Conservation (phyloP, 75 land plant genomes). For the Sequoiadendron giganteum region DNA sequence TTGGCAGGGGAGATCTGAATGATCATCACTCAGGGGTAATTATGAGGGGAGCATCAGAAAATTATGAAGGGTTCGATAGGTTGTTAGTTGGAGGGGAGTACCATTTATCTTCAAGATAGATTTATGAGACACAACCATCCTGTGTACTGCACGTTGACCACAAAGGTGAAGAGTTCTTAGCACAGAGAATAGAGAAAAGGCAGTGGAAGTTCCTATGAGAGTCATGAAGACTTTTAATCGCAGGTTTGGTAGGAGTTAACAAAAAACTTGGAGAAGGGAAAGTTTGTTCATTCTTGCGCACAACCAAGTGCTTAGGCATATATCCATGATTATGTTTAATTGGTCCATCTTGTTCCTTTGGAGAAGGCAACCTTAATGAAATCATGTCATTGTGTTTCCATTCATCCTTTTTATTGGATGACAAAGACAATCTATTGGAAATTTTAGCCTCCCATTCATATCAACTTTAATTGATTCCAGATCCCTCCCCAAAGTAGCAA, state of each 20-base stretch:
- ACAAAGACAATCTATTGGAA: not conserved
- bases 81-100: no score
- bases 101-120: slow-evolving; percentile 4
- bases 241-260: not conserved
- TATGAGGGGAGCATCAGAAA: no score
- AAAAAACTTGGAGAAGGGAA: not conserved
- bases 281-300: slow-evolving; percentile 1
- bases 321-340: not conserved
- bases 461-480: no score
- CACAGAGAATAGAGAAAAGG: no score
- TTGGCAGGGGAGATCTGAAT: no score
- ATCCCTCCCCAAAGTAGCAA: no score
- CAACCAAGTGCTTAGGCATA: not conserved
- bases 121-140: slow-evolving; percentile 26
- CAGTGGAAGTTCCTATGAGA: no score
- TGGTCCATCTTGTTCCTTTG: not conserved
- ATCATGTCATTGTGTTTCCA: not conserved
- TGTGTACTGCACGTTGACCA: no score
- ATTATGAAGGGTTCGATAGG: no score
- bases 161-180: no score
- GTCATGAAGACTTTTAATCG: no score
- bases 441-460: not conserved
- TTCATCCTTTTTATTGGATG: not conserved
- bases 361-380: not conserved
- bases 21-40: no score